Base-by-base conservation (phyloP, 176 grass and related monocot species). In the Aegilops sharonensis region DNA sequence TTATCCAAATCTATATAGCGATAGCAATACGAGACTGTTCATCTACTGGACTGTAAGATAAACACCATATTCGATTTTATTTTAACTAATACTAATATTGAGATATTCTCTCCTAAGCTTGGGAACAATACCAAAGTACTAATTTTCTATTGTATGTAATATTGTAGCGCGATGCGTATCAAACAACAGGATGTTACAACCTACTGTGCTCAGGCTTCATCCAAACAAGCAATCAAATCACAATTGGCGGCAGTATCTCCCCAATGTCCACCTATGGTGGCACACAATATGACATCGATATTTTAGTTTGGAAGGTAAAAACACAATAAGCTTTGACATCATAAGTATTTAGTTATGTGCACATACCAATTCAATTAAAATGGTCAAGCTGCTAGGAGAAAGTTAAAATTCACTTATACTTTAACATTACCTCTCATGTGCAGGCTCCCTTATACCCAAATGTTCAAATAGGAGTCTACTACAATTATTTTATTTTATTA, bases 41-140 rank as follows among this genome's bases (percentile, higher is more conserved):
- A 97, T 92, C 79, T 94, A 92, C 50, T 97, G 90, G 92, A 97
- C 94, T 77, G 94, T 94, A 90, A 94, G 92, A 90, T 84, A 64
- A 66, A 68, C 61, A 74, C 75, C 81, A 57, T 68, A 76, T 50
- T 48, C 1, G 4, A 34, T 4, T 82, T 43, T 75, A 86, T 86
- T 40, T 30, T 82, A 8, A 29, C 21, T 37, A 70, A 20, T 39
- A 35, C 17, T 70, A 36, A 39, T 20, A n/a, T 70, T 70, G 8
- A 15, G 13, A 52, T 1, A 1, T 52, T 52, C 48, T 52, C 47
- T 50, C 47, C 47, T 50, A 50, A 15, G 47, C 1, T 50, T 15
- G 1, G 13, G 47, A 50, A 50, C 0, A 52, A 2, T 17, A 29
- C 60, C 29, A 52, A 64, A 29, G 6, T 63, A 81, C 59, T 78